Base-by-base conservation (phyloP, 192 early-diverging fungal species). In the Funneliformis geosporum region DNA sequence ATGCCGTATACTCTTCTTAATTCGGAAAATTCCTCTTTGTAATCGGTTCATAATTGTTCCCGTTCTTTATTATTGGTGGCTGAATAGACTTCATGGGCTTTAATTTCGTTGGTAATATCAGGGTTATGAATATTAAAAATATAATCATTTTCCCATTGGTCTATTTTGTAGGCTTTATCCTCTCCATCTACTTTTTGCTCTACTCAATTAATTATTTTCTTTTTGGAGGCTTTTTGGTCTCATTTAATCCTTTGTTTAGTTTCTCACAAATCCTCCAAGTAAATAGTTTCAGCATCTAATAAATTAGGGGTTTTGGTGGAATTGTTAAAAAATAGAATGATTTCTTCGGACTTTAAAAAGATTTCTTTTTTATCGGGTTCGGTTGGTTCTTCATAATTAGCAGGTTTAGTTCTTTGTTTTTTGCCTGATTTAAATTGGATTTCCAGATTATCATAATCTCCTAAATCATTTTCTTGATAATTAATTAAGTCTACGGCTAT, bases 91-190 rank as follows among this genome's bases (percentile, higher is more conserved):
- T 72, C 70, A 16, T 46, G 39, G n/a, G 39, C 46, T 72, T 39
- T 72, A 72, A 72, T 72, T 43, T 72, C 70, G 44, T 72, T 72
- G 8, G 70, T 72, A 43, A 72, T 72, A 18, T 42, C 39, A 25
- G 70, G 70, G 39, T 72, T 47, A 43, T 42, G 16, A 47, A 72
- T 72, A 16, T 72, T 23, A 47, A 72, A 72, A 72, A 72, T 42
- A 72, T 72, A 72, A 72, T 72, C 70, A 1, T 43, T 43, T 72
- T 72, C 70, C 25, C 64, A 60, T n/a, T 60, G 10, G 39, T 67
- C 65, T 3, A 67, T 67, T 67, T 67, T 40, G 9, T 67, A 38
- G 27, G 65, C 16, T 67, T 67, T 2, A 27, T 27, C 39, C 4
- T 11, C 25, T 4, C 11, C n/a, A 14, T 40, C 39, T 3, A 27